These are phyloP conservation scores for Acrocalymma vagum DNA, from an alignment of 2,329 filamentous ascomycete species.

Conservation along the genomic window DNA sequence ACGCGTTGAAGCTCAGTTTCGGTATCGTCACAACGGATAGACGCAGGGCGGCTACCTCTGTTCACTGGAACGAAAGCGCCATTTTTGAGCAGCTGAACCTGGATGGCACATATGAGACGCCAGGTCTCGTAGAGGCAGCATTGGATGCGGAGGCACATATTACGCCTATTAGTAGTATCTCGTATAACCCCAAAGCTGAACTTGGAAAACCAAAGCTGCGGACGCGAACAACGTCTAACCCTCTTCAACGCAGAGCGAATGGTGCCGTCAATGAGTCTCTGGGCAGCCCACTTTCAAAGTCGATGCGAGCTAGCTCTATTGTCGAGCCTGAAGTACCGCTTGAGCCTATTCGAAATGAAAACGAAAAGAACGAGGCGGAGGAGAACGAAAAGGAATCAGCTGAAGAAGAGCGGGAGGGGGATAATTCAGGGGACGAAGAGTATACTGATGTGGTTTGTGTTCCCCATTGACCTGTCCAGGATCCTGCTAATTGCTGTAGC, in stretches of 20 bases:
- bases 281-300: constrained; percentile 45
- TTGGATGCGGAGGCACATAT: constrained; percentile 46
- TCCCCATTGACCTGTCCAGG: background rate
- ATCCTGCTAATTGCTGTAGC: constrained; percentile 46
- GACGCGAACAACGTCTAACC: constrained; percentile 32
- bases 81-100: constrained; percentile 65
- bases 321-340: constrained; percentile 40
- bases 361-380: constrained; percentile 25
- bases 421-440: constrained; percentile 38
- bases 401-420: constrained; percentile 19
- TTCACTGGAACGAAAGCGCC: constrained; percentile 79
- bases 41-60: constrained; percentile 49
- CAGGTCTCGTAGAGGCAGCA: constrained; percentile 36
- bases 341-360: constrained; percentile 30
- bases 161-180: constrained; percentile 32
- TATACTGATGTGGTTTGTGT: constrained; percentile 73
- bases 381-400: constrained; percentile 19
- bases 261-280: constrained; percentile 31
- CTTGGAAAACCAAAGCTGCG: constrained; percentile 35
- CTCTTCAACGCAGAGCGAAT: constrained; percentile 39
- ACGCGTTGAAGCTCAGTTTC: constrained; percentile 96
- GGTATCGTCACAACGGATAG: constrained; percentile 91
- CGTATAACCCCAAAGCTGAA: constrained; percentile 35
- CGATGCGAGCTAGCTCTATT: constrained; percentile 44
- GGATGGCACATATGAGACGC: constrained; percentile 53